These are phyloP conservation scores for Protomyces macrosporus DNA, from an alignment of 1,139 yeast species.

Conservation along the genomic window DNA sequence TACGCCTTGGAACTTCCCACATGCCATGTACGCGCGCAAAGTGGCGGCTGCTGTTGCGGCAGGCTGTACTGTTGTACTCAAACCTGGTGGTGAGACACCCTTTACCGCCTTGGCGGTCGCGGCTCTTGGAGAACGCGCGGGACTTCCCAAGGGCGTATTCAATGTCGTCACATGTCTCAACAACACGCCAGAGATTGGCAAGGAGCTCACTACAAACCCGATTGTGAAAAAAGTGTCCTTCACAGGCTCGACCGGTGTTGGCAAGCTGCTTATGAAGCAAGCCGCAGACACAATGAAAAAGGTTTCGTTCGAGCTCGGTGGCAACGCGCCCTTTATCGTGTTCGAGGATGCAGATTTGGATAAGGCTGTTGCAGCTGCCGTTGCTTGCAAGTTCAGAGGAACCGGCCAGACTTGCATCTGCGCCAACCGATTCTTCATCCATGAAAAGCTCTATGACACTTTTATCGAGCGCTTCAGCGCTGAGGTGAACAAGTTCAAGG, in stretches of 20 bases:
- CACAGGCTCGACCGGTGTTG: slow-evolving; percentile 85
- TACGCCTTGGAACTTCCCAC: slow-evolving; percentile 96
- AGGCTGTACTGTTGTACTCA: slow-evolving; percentile 84
- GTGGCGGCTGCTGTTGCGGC: slow-evolving; percentile 71
- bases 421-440: slow-evolving; percentile 70
- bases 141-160: slow-evolving; percentile 78
- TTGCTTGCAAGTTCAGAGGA: slow-evolving; percentile 47
- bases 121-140: slow-evolving; percentile 61
- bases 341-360: slow-evolving; percentile 80
- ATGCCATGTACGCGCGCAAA: slow-evolving; percentile 89
- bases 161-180: slow-evolving; percentile 56
- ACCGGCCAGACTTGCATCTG: slow-evolving; percentile 62
- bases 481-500: slow-evolving; percentile 48
- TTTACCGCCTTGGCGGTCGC: slow-evolving; percentile 78
- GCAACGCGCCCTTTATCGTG: slow-evolving; percentile 88
- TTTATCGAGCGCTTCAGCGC: slow-evolving; percentile 51
- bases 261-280: slow-evolving; percentile 73
- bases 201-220: slow-evolving; percentile 62
- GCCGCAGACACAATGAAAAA: slow-evolving; percentile 71
- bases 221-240: slow-evolving; percentile 70
- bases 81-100: slow-evolving; percentile 90
- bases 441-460: slow-evolving; percentile 55
- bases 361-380: slow-evolving; percentile 59
- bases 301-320: slow-evolving; percentile 82
- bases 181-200: slow-evolving; percentile 53